Evolutionary conservation across 306 rosid species (phyloP).

Genomic region (Dryas alaskensis): DNA sequence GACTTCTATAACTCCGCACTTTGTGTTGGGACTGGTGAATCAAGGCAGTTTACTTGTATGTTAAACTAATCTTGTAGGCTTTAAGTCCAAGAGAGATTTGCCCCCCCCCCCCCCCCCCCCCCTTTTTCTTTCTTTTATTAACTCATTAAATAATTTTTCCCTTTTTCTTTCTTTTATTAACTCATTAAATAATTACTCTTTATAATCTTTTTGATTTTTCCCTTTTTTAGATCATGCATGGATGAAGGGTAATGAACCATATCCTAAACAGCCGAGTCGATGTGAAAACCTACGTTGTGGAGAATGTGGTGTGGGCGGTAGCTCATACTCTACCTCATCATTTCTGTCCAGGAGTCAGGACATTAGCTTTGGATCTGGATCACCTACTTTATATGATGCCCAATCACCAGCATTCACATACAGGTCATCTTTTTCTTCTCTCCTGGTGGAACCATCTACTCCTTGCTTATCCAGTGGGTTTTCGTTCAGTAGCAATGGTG

Average conservation of each 20-base stretch:
- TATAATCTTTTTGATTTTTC: neutral
- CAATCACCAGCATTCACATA: slow-evolving; percentile 70
- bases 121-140: neutral
- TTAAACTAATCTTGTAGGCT: neutral
- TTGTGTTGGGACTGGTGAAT: neutral
- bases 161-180: neutral
- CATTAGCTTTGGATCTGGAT: slow-evolving; percentile 64
- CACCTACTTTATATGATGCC: slow-evolving; percentile 50
- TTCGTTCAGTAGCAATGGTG: slow-evolving; percentile 50
- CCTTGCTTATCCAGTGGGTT: slow-evolving; percentile 58
- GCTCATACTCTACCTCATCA: slow-evolving; percentile 58
- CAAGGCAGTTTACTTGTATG: neutral
- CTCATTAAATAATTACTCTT: slow-evolving; percentile 3
- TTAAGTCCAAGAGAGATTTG: neutral
- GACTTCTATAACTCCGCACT: neutral
- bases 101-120: no score
- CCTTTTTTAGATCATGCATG: slow-evolving; percentile 64
- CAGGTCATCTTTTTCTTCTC: slow-evolving; percentile 76
- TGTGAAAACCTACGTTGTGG: slow-evolving; percentile 28
- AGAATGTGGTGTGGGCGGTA: slow-evolving; percentile 41
- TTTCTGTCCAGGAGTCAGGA: slow-evolving; percentile 76
- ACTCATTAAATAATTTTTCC: neutral
- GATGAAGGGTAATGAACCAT: slow-evolving; percentile 50
- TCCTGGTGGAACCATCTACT: slow-evolving; percentile 49
- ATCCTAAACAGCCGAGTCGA: slow-evolving; percentile 37